These are phyloP conservation scores for Cladophialophora immunda DNA, from an alignment of 2,329 filamentous ascomycete species.

Conservation along the genomic window DNA sequence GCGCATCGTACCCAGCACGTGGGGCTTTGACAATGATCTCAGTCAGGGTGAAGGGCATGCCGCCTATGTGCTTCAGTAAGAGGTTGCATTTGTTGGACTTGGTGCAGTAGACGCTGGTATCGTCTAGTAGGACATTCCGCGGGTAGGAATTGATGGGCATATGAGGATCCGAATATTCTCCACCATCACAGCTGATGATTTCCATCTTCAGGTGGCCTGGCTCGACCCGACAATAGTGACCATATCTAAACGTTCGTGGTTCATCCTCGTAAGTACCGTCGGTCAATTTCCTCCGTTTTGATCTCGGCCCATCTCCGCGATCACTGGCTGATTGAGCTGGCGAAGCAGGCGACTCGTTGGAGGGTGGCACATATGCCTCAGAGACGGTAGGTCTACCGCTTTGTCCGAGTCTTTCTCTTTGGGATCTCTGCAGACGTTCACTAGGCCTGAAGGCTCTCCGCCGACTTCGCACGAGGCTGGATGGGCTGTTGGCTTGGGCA, in stretches of 20 bases:
- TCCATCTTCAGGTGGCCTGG: conserved; percentile 84
- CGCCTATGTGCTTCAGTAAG: conserved; percentile 80
- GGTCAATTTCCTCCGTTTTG: conserved; percentile 76
- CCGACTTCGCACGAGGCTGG: conserved; percentile 38
- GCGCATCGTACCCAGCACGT: conserved; percentile 79
- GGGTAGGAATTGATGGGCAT: conserved; percentile 67
- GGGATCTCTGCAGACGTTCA: conserved; percentile 39
- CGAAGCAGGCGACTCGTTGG: conserved; percentile 20
- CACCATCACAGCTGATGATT: conserved; percentile 87
- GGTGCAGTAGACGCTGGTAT: conserved; percentile 88
- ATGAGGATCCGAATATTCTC: conserved; percentile 69
- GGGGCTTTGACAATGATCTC: conserved; percentile 90
- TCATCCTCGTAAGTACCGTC: conserved; percentile 63
- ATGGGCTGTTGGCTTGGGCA: conserved; percentile 25
- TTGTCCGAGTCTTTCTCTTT: conserved; percentile 35
- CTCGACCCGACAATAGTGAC: conserved; percentile 85
- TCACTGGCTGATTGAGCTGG: conserved; percentile 19
- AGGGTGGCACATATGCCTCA: conserved; percentile 23
- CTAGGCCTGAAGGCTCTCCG: conserved; percentile 42
- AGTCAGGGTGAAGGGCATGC: conserved; percentile 81
- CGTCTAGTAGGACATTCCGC: conserved; percentile 84
- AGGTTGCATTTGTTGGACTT: conserved; percentile 89
- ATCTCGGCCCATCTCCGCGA: conserved; percentile 55
- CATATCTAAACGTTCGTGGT: conserved; percentile 75
- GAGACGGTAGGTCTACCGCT: conserved; percentile 31